Conservation (phyloP, 1,284 basidiomycete genomes). For the Athelia psychrophila region DNA sequence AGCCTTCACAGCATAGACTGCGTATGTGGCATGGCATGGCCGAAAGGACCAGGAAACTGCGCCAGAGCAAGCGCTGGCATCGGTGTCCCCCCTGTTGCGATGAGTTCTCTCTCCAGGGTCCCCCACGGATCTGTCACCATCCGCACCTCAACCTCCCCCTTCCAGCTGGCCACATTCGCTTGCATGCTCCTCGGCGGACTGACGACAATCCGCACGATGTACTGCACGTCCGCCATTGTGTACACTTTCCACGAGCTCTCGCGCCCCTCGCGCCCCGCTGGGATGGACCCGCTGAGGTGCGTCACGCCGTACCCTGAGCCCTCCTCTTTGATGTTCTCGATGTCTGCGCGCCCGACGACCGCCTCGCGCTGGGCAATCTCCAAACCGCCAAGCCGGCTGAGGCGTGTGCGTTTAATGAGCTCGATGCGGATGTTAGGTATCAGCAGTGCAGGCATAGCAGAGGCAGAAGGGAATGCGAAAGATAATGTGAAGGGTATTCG, state of each 20-base stretch:
- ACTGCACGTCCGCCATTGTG: constrained; percentile 29
- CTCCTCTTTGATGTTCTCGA: constrained; percentile 19
- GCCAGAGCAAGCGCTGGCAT: constrained; percentile 39
- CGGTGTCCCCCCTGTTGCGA: constrained; percentile 35
- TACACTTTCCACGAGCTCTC: constrained; percentile 27
- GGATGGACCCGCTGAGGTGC: constrained; percentile 21
- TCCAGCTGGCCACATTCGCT: constrained; percentile 36
- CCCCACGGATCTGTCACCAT: constrained; percentile 44
- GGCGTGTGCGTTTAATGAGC: constrained; percentile 32
- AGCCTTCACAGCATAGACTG: no score
- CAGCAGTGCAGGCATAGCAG: constrained; percentile 35
- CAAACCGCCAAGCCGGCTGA: neutral
- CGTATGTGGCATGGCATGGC: no score
- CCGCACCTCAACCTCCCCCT: constrained; percentile 34
- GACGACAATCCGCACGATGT: constrained; percentile 35
- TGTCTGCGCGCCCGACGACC: constrained; percentile 11
- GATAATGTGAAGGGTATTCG: constrained; percentile 37
- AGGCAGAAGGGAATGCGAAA: constrained; percentile 33
- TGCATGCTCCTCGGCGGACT: constrained; percentile 27
- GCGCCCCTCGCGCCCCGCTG: constrained; percentile 21
- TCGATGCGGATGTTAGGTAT: constrained; percentile 31
- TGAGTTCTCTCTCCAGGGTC: constrained; percentile 34
- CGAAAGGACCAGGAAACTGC: no score
- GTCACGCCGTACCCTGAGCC: constrained; percentile 23
- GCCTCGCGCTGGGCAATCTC: constrained; percentile 14